These are phyloP conservation scores for Rhodamnia rubescens DNA, from an alignment of 345 rosid genomes.

Conservation along the genomic window DNA sequence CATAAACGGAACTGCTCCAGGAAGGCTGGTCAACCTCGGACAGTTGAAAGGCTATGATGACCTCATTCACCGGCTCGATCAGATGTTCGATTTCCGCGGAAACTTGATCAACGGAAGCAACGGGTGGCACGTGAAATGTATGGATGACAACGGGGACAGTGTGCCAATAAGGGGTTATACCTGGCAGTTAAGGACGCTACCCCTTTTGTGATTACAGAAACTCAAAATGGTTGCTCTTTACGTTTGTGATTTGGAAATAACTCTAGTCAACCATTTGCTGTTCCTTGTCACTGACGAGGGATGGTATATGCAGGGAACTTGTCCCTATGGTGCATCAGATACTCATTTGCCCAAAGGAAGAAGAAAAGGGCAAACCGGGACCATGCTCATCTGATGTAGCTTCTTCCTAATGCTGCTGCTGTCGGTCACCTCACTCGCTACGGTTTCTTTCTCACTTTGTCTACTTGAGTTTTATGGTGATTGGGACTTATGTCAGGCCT, in stretches of 20 bases:
- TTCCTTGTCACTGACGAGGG: background rate
- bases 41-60: constrained; percentile 17
- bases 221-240: background rate
- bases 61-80: constrained; percentile 30
- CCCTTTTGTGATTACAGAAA: background rate
- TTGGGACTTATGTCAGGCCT: background rate
- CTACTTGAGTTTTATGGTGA: background rate
- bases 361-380: background rate
- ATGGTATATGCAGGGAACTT: constrained; percentile 22
- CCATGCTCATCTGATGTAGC: background rate
- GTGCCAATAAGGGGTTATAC: constrained; percentile 20
- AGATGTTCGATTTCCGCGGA: constrained; percentile 32
- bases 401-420: background rate
- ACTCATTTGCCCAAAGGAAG: constrained; percentile 22
- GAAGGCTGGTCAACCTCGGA: constrained; percentile 27
- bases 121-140: constrained; percentile 25
- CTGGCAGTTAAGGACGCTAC: constrained; percentile 32
- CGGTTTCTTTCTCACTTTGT: background rate
- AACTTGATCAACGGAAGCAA: constrained; percentile 26
- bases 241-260: background rate
- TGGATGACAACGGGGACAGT: constrained; percentile 22
- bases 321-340: constrained; percentile 13
- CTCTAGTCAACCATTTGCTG: background rate
- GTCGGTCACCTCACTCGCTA: background rate
- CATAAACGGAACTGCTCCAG: constrained; percentile 22